Evolutionary conservation across 2,329 filamentous ascomycete species (phyloP), one percentile per base, ranked within the genome.

Genomic region (Raffaelea arxii): DNA sequence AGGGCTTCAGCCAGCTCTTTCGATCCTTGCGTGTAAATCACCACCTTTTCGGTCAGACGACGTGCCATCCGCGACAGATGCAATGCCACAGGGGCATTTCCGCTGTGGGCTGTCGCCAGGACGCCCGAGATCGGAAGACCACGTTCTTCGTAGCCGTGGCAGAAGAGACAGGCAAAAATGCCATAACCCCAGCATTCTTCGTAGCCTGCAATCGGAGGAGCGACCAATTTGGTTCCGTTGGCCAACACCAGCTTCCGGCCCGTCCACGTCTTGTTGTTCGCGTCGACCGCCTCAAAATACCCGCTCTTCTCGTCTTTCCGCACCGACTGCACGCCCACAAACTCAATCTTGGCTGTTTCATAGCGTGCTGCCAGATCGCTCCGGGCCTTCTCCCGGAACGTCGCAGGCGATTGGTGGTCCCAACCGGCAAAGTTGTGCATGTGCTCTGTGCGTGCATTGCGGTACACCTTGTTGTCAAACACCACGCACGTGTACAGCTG

Each of bases 161-260:
- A 81, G 53, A 73, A 78, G 1, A 80, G 65, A 52, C 76, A 81
- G 53, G 80, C 75, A 52, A 75, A 80, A 39, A 76, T 72, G 25
- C 67, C 65, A 39, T 57, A 62, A 9, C 64, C 71, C 75, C 75
- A 82, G 46, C 71, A 72, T 36, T 78, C 71, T 0, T 52, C 62
- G 50, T 76, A 82, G 0, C 78, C 78, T 2, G 65, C 55, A 3
- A 80, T 70, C 14, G 70, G 63, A 0, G 71, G 72, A 25, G 72
- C 55, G 0, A 75, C 52, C 51, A 82, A 78, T 22, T 55, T 58
- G 0, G 74, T 64, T 0, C 79, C 78, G 0, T 63, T 75, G 0
- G 74, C 77, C 0, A 83, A 58, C 1, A 77, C 69, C 2, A 83
- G 45, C 49, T 75, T 80, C 41, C 64, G 64, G 0, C 75, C 76